Base-by-base conservation (phyloP, 2,329 filamentous ascomycete genomes). In the Leptodontidium sp. region DNA sequence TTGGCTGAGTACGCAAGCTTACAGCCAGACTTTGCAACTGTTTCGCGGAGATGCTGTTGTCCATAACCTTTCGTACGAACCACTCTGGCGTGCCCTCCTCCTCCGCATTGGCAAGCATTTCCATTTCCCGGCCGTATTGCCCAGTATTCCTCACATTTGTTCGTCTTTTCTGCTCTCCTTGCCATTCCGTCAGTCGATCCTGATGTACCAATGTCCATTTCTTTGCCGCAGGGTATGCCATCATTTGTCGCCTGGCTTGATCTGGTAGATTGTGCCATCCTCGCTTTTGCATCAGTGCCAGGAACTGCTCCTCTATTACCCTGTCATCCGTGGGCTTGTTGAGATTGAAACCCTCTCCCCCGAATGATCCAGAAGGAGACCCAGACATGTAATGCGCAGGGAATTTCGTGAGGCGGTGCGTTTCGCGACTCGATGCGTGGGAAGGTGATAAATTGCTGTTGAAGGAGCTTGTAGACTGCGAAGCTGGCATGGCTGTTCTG, bases 151-250 rank as follows among this genome's bases (percentile, higher is more conserved):
- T 89, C 45, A 91, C 88, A 64, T 93, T 92, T 75, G 91, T 88
- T 74, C 93, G 86, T 74, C 94, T 89, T 81, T 95, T 97, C 81
- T 97, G 93, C 78, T 98, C 95, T 52, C 94, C 93, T 83, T 98
- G 94, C 86, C 91, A 93, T 81, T 98, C 95, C 7, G 93, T 93
- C 75, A 99, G 85, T 71, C 93, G 91, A 82, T 99, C 96, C 81
- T 99, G 95, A 79, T 98, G 92, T 63, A 99, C 92, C 69, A 99
- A 84, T 1, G 94, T 98, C 96, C 96, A 99, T 82, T 98, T 99
- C 85, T 98, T 98, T 72, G 90, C 88, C 9, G 96, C 88, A 15
- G 94, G 93, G 79, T 99, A 98, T 47, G 94, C 94, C 81, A 96
- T 88, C 95, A 99, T 98, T 83, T 98, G 96, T 70, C 95, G 87